phyloP scores from a whole-genome alignment of 2,329 filamentous ascomycete genomes.

The Penicillium vulpinum region DNA sequence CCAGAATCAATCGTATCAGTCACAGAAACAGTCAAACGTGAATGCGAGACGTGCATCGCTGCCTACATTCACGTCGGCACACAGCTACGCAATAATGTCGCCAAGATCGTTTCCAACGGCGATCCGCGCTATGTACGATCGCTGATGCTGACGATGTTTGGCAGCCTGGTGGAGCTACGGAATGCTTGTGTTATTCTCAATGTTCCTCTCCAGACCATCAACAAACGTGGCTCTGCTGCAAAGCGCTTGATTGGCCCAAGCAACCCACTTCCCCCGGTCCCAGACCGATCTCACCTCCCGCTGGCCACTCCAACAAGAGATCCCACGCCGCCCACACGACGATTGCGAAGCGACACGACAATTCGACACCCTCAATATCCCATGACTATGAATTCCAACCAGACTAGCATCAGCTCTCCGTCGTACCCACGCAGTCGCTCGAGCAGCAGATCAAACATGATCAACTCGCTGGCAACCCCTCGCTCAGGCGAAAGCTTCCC shows the following conservation, averaged over 20 bases:
- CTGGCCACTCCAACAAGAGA: slow-evolving; percentile 51
- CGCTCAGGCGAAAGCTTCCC: slow-evolving; percentile 79
- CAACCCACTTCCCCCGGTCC: slow-evolving; percentile 26
- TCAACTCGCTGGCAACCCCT: slow-evolving; percentile 63
- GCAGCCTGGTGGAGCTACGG: slow-evolving; percentile 59
- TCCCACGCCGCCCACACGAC: slow-evolving; percentile 43
- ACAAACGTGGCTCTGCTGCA: slow-evolving; percentile 29
- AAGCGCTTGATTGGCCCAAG: slow-evolving; percentile 34
- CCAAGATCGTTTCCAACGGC: slow-evolving; percentile 55
- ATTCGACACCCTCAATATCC: slow-evolving; percentile 47
- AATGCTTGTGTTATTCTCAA: slow-evolving; percentile 59
- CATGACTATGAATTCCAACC: slow-evolving; percentile 32
- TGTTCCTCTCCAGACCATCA: slow-evolving; percentile 36
- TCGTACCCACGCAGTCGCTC: slow-evolving; percentile 44
- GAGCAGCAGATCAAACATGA: slow-evolving; percentile 56
- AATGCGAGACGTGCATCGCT: slow-evolving; percentile 52
- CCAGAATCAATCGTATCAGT: slow-evolving; percentile 45
- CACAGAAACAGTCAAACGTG: slow-evolving; percentile 46
- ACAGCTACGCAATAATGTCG: slow-evolving; percentile 50
- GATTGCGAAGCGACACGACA: slow-evolving; percentile 54
- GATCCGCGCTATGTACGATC: slow-evolving; percentile 60
- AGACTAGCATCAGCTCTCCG: slow-evolving; percentile 31
- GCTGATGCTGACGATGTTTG: slow-evolving; percentile 60
- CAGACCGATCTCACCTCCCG: slow-evolving; percentile 33
- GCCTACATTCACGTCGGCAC: slow-evolving; percentile 52